Evolutionary conservation across 495 filamentous ascomycete genomes (phyloP).

Genomic region (Lasiosphaeria ovina): DNA sequence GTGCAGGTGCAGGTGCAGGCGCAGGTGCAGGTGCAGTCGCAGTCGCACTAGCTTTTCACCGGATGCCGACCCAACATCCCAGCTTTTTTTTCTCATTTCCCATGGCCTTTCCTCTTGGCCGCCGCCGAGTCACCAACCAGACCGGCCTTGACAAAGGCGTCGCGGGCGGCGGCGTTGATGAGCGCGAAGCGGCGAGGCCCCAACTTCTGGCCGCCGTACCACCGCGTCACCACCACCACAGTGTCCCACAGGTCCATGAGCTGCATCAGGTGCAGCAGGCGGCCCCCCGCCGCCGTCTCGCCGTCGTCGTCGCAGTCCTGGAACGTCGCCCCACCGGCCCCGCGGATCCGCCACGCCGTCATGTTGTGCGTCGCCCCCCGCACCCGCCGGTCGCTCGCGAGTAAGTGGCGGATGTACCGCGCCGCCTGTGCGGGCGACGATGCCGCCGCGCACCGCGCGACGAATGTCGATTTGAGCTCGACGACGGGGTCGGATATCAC

Average conservation of each 20-base stretch:
- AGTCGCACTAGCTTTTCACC: too few species aligned
- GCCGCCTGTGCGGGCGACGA: conserved; percentile 65
- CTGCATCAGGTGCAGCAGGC: conserved; percentile 86
- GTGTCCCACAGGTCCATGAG: conserved; percentile 91
- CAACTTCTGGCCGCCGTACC: conserved; percentile 89
- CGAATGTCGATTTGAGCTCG: conserved; percentile 85
- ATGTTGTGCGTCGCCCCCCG: conserved; percentile 92
- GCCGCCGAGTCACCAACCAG: conserved; percentile 54
- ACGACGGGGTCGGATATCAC: conserved; percentile 64
- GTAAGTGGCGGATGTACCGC: conserved; percentile 65
- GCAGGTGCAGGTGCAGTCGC: too few species aligned
- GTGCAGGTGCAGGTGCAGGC: too few species aligned
- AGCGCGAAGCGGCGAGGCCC: conserved; percentile 86
- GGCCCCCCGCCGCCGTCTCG: conserved; percentile 87
- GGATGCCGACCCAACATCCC: too few species aligned
- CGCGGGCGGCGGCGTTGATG: conserved; percentile 81
- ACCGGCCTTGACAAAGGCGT: conserved; percentile 79
- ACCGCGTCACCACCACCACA: conserved; percentile 90
- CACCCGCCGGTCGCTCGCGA: conserved; percentile 76
- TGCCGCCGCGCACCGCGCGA: conserved; percentile 71
- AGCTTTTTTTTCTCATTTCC: conserved; percentile 21
- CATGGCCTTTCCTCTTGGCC: conserved; percentile 56
- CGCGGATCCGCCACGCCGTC: conserved; percentile 58
- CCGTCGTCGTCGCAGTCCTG: conserved; percentile 97
- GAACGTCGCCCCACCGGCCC: conserved; percentile 53